These are phyloP conservation scores for Mortierella sp. DNA, from an alignment of 371 early-diverging fungal species.

Conservation along the genomic window DNA sequence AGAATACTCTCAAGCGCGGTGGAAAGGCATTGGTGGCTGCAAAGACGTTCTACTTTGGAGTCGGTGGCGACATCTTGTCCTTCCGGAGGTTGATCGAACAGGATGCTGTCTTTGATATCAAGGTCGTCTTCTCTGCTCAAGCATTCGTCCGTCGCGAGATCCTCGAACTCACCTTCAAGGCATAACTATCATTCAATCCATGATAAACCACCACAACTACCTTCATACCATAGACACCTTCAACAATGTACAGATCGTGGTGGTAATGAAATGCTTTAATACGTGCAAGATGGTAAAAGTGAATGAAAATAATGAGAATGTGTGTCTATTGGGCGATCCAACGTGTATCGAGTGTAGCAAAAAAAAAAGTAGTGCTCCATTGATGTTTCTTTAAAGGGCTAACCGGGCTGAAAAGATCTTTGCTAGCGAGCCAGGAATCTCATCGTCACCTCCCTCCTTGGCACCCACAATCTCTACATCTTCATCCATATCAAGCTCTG, in stretches of 20 bases:
- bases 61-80: conserved; percentile 79
- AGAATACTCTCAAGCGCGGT: conserved; percentile 68
- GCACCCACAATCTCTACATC: conserved; percentile 4
- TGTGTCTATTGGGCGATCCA: too few species aligned
- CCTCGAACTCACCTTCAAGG: conserved; percentile 61
- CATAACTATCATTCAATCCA: too few species aligned
- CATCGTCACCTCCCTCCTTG: conserved; percentile 9
- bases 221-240: neutral
- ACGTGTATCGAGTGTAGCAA: too few species aligned
- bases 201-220: too few species aligned
- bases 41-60: conserved; percentile 95
- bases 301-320: too few species aligned
- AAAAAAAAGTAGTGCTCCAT: neutral
- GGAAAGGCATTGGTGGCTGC: conserved; percentile 92
- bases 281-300: too few species aligned
- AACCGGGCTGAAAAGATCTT: conserved; percentile 52
- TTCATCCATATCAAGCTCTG: conserved; percentile 48
- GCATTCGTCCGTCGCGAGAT: conserved; percentile 86
- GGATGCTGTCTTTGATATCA: conserved; percentile 69
- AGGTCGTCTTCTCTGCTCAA: conserved; percentile 71
- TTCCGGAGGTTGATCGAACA: conserved; percentile 76
- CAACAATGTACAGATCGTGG: too few species aligned
- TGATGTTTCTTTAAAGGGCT: conserved; percentile 16
- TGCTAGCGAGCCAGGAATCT: conserved; percentile 40
- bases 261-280: too few species aligned